phyloP scores from a whole-genome alignment of 345 rosid species.

The Brassica incana region DNA sequence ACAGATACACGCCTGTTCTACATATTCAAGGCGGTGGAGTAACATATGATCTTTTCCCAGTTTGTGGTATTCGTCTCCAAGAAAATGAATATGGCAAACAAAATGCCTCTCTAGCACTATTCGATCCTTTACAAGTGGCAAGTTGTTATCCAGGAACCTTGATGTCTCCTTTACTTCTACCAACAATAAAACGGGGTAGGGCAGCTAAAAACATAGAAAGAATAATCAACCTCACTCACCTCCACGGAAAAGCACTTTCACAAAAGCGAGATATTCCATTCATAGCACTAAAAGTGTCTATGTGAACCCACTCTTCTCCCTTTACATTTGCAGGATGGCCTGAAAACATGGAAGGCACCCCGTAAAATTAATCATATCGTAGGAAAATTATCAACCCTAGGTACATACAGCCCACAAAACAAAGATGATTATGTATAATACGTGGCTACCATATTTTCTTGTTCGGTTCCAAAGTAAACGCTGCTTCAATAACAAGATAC shows the following conservation, averaged over 20 bases:
- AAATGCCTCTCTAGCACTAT: slow-evolving; percentile 10
- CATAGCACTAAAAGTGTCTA: slow-evolving; percentile 88
- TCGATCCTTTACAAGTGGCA: slow-evolving; percentile 12
- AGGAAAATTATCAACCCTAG: slow-evolving; percentile 6
- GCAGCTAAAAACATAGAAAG: slow-evolving; percentile 1
- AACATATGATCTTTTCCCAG: background rate
- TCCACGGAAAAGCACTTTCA: slow-evolving; percentile 80
- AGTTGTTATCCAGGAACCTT: background rate
- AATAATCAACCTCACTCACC: slow-evolving; percentile 61
- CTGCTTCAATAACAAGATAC: slow-evolving; percentile 9
- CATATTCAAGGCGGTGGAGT: background rate
- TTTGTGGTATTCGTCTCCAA: background rate
- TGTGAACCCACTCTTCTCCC: slow-evolving; percentile 74
- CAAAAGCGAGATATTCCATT: slow-evolving; percentile 95
- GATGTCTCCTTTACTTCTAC: slow-evolving; percentile 16
- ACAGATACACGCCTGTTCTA: slow-evolving; percentile 7
- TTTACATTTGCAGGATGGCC: slow-evolving; percentile 47
- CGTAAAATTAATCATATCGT: background rate
- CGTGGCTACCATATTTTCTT: slow-evolving; percentile 16
- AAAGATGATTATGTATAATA: slow-evolving; percentile 4
- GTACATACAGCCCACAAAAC: slow-evolving; percentile 10
- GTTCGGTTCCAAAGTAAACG: slow-evolving; percentile 10
- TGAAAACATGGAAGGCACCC: slow-evolving; percentile 37
- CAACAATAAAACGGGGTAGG: background rate
- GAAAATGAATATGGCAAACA: background rate